Base-by-base conservation (phyloP, 2,329 filamentous ascomycete genomes). In the Colletotrichum magnum region DNA sequence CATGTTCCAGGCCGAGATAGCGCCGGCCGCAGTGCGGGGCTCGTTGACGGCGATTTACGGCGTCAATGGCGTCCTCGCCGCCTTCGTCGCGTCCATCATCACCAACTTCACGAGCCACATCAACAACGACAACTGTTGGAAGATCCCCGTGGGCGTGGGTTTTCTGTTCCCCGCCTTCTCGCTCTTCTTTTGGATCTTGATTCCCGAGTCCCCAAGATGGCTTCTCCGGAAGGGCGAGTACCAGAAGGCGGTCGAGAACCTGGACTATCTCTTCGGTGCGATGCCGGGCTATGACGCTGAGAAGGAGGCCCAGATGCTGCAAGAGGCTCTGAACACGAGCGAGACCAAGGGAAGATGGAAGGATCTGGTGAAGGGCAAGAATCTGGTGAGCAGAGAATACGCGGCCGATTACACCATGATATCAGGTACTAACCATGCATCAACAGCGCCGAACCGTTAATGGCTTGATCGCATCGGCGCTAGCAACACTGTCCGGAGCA, bases 171-270 rank as follows among this genome's bases (percentile, higher is more conserved):
- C 73, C 2, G 28, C 61, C 0, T 64, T 72, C 15, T 67, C 68
- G 1, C 32, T 72, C 5, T 69, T 72, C 28, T 51, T 72, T 24
- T 70, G 70, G 51, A 12, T 68, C 16, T 32, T 72, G 6, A 71
- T 75, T 5, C 75, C 75, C 26, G 75, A 77, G 62, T 76, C 75
- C 1, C 76, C 76, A 0, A 73, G 76, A 12, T 77, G 75, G 75
- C 70, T 77, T n/a, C 66, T 77, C 24, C 58, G 68, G 12, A 59
- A 72, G n/a, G 73, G 73, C 10, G 50, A 68, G 15, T 50, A 64
- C 4, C 70, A 72, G 13, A 52, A 72, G 48, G 72, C 72, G 1
- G 64, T 68, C 1, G 52, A 67, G 15, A 73, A 64, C 4, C 6
- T 74, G 1, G 57, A 69, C 15, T 74, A 74, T 13, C 28, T 74